Evolutionary conservation across 139 green algal genomes (phyloP), one percentile per base, ranked within the genome.

Genomic region (Chlorella sp.): DNA sequence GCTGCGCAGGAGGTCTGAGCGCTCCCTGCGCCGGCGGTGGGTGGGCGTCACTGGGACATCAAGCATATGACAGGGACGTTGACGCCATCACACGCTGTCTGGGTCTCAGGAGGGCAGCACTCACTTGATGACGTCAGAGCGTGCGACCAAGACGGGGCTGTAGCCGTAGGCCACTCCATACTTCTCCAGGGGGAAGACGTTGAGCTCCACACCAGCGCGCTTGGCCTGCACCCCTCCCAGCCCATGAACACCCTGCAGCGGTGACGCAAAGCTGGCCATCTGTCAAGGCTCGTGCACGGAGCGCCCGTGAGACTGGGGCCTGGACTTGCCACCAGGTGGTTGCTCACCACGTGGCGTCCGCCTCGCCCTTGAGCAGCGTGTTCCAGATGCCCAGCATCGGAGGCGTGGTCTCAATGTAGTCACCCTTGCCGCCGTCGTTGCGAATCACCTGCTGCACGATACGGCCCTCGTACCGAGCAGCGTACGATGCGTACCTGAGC

Each of bases 371-470:
- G 1, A 93, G 61, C 66, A 96, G 70, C 0, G 89, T 92, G 71
- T 95, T 83, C 88, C 87, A 96, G 36, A 96, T 90, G 49, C 85
- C 88, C 35, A 96, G 85, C 86, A 93, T 93, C 27, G 87, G 83
- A 34, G 82, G 82, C 24, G 80, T 85, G 42, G 77, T 34, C 74
- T 97, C 92, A 27, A 70, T 31, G 73, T 88, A 96, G 0, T 92
- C 82, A 1, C 92, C 92, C 17, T 65, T 85, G 51, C 92, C 92
- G 32, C 92, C 92, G 69, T 94, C 92, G 49, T 80, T 80, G 17
- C 71, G 60, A 36, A 96, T 95, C 75, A 96, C 14, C 55, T 64
- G 55, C 79, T 95, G 88, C 67, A 97, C 87, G 68, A 96, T 94
- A 26, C 91, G 82, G 4, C 87, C 90, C 80, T 97, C 92, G 74